Evolutionary conservation across 176 grass and related monocot genomes (phyloP), one percentile per base, ranked within the genome.

Genomic region (Carex parvula): DNA sequence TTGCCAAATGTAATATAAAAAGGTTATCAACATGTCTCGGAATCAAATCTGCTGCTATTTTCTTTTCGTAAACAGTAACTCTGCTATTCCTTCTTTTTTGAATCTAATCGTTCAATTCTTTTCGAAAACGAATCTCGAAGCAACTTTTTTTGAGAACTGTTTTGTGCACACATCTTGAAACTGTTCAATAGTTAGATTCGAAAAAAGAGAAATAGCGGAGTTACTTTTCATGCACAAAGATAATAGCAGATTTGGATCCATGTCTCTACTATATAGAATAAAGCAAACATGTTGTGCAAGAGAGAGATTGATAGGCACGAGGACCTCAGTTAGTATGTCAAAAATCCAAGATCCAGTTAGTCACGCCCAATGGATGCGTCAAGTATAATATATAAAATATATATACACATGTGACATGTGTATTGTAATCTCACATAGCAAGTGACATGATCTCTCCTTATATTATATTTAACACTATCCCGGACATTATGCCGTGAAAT

Each of bases 381-480:
- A 69, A 39, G 65, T 69, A 39, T 37, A 69, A 69, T 15, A 66
- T 66, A 66, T 33, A 39, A n/a, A 50, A 52, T 24, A 24, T 24
- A 24, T n/a, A n/a, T n/a, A n/a, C n/a, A n/a, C n/a, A n/a, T n/a
- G n/a, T n/a, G n/a, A n/a, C 22, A 24, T 24, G 22, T 24, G 22
- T 24, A 50, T 52, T 52, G 71, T 76, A 55, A 53, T 76, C 71
- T 76, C 71, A 55, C 13, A 54, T 26, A 73, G n/a, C 69, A 73
- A 74, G 70, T 74, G 70, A 50, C 42, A 74, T 74, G 44, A 76
- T 56, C 48, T 32, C 22, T 76, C 44, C 32, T 48, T 55, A 53
- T 55, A 55, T 5, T 76, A 76, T 55, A 55, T 54, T 30, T 70
- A 3, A 54, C 42, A 76, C 35, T 55, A 76, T 55, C 72, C 72